Evolutionary conservation across 2,329 filamentous ascomycete species (phyloP).

Genomic region (Fusarium mangiferae): DNA sequence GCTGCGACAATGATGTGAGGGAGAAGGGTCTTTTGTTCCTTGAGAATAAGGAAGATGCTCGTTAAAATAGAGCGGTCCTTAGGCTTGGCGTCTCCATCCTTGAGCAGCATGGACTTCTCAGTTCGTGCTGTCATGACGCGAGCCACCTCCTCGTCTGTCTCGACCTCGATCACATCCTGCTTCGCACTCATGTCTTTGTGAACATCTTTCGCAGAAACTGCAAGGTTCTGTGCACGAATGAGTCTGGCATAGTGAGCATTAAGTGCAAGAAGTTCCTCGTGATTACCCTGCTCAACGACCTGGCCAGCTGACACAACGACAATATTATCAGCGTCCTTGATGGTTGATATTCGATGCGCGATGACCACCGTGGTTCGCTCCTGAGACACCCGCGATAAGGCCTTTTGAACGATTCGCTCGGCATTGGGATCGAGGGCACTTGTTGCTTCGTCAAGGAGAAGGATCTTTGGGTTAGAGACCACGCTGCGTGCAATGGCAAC

Average conservation of each 20-base stretch:
- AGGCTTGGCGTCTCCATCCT: fast-evolving
- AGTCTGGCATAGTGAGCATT: constrained; percentile 34
- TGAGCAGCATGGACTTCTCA: neutral
- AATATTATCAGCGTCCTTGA: constrained; percentile 44
- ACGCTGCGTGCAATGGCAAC: constrained; percentile 73
- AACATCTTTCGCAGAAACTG: neutral
- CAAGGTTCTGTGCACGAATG: constrained; percentile 34
- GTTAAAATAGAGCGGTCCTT: constrained; percentile 12
- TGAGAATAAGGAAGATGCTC: constrained; percentile 21
- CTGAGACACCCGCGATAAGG: constrained; percentile 60
- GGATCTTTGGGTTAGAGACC: constrained; percentile 66
- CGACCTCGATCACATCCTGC: neutral
- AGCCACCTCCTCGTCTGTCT: neutral
- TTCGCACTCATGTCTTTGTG: neutral
- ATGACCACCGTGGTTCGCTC: constrained; percentile 70
- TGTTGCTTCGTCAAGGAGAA: constrained; percentile 74
- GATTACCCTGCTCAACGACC: constrained; percentile 40
- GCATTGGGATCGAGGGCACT: constrained; percentile 59
- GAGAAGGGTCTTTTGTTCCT: constrained; percentile 22
- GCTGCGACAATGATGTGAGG: constrained; percentile 3
- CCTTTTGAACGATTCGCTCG: constrained; percentile 61
- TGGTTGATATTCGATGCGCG: constrained; percentile 61
- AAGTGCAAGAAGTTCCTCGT: constrained; percentile 20
- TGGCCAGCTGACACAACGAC: constrained; percentile 35
- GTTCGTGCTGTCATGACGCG: constrained; percentile 8